Evolutionary conservation across 495 filamentous ascomycete genomes (phyloP).

Genomic region (Penicillium verhagenii): DNA sequence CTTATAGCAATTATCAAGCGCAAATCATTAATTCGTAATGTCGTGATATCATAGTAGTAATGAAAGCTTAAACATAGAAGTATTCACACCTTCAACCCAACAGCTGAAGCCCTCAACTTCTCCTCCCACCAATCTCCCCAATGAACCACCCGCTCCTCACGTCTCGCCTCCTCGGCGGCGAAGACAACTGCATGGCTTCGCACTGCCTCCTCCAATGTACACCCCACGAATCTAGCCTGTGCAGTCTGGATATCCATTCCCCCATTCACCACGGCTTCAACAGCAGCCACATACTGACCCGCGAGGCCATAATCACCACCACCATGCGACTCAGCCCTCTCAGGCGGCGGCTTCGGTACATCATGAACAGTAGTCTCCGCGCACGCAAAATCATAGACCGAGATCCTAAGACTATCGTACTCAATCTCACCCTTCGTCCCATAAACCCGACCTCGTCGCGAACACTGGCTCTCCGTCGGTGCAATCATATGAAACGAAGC

Average conservation of each 20-base stretch:
- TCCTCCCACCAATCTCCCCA: conserved; percentile 80
- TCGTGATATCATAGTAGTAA: background rate
- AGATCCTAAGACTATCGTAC: conserved; percentile 57
- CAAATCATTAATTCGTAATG: background rate
- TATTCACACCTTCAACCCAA: conserved; percentile 2
- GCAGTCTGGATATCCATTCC: conserved; percentile 67
- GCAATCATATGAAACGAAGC: conserved; percentile 94
- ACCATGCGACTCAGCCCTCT: conserved; percentile 59
- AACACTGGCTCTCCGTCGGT: conserved; percentile 81
- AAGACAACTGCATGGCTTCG: conserved; percentile 92
- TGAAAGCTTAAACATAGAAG: background rate
- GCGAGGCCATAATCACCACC: conserved; percentile 86
- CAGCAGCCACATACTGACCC: conserved; percentile 73
- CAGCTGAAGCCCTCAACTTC: conserved; percentile 31
- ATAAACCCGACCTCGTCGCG: conserved; percentile 78
- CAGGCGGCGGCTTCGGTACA: conserved; percentile 36
- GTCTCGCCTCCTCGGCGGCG: conserved; percentile 85
- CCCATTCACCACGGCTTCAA: conserved; percentile 73
- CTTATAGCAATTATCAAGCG: too few species aligned
- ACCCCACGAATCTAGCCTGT: conserved; percentile 74
- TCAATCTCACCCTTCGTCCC: conserved; percentile 82
- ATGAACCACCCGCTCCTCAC: conserved; percentile 63
- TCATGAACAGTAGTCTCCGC: conserved; percentile 21
- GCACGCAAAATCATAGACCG: conserved; percentile 41
- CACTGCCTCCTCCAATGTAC: conserved; percentile 79